A percentile compares a stretch with the other conserved stretches of the same genome.
These are phyloP conservation scores for Bipolaris zeicola DNA, from an alignment of 2,329 filamentous ascomycete species.

Conservation along the genomic window DNA sequence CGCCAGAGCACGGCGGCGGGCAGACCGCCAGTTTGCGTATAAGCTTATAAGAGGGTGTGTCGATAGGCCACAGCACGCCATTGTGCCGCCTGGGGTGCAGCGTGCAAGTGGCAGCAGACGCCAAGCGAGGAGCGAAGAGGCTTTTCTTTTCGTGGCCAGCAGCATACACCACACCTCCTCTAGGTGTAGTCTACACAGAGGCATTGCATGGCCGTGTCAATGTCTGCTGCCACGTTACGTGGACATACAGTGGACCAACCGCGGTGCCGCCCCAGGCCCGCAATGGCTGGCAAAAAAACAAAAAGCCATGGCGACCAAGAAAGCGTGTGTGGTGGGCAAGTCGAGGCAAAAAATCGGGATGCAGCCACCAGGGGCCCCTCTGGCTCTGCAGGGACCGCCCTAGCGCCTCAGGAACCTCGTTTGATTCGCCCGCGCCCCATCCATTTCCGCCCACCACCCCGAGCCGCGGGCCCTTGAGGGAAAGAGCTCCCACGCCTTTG, in stretches of 20 bases:
- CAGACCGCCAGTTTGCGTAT: slow-evolving; percentile 38
- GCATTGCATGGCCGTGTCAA: neutral
- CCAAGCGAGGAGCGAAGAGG: slow-evolving; percentile 11
- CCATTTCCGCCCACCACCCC: slow-evolving; percentile 8
- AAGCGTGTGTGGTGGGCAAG: slow-evolving; percentile 1
- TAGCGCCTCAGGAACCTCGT: slow-evolving; percentile 16
- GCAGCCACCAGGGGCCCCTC: slow-evolving; percentile 10
- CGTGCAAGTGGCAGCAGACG: slow-evolving; percentile 3
- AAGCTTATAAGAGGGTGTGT: slow-evolving; percentile 4
- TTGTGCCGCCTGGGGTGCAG: neutral
- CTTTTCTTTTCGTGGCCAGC: no score
- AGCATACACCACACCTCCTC: slow-evolving; percentile 1
- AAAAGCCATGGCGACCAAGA: neutral
- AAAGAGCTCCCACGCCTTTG: neutral
- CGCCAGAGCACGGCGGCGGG: slow-evolving; percentile 18
- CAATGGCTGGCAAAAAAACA: slow-evolving; percentile 13
- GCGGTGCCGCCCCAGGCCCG: slow-evolving; percentile 1
- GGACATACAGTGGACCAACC: neutral
- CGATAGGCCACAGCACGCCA: neutral
- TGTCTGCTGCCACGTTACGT: neutral
- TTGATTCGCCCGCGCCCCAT: slow-evolving; percentile 14
- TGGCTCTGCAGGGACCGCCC: slow-evolving; percentile 22
- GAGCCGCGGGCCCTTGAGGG: no score
- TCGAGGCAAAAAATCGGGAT: slow-evolving; percentile 19
- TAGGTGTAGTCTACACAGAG: neutral